phyloP scores from a whole-genome alignment of 2,329 filamentous ascomycete genomes.

The Fusarium nygamai region DNA sequence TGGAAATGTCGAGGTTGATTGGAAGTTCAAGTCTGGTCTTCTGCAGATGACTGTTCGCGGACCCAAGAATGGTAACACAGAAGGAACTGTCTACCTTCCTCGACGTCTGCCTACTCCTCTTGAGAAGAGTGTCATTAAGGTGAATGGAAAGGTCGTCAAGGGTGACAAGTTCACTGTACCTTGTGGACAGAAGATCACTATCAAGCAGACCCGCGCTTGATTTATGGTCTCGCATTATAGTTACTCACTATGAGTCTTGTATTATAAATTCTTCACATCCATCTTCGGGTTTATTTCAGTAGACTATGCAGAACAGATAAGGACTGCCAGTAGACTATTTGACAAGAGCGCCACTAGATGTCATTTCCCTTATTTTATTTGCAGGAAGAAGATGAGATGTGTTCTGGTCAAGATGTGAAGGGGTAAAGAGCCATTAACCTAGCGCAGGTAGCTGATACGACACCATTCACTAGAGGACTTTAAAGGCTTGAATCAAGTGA shows the following conservation, averaged over 20 bases:
- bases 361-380: no score
- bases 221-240: rapidly evolving
- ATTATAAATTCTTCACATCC: neutral
- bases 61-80: neutral
- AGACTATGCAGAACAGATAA: no score
- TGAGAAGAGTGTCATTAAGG: neutral
- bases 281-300: neutral
- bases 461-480: no score
- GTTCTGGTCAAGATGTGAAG: no score
- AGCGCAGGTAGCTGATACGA: no score
- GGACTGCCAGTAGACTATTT: no score
- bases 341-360: no score
- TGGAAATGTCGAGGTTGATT: neutral
- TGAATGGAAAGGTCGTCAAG: neutral
- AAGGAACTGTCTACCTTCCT: neutral
- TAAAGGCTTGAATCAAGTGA: no score
- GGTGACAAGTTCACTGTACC: rapidly evolving
- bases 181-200: neutral
- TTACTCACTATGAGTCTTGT: neutral
- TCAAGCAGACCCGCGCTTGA: neutral
- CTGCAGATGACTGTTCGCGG: neutral
- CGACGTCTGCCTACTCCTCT: neutral
- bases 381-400: no score
- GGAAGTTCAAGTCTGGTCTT: neutral
- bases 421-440: no score